Evolutionary conservation across 495 filamentous ascomycete genomes (phyloP), one percentile per base, ranked within the genome.

Genomic region (Lepidopterella palustris): DNA sequence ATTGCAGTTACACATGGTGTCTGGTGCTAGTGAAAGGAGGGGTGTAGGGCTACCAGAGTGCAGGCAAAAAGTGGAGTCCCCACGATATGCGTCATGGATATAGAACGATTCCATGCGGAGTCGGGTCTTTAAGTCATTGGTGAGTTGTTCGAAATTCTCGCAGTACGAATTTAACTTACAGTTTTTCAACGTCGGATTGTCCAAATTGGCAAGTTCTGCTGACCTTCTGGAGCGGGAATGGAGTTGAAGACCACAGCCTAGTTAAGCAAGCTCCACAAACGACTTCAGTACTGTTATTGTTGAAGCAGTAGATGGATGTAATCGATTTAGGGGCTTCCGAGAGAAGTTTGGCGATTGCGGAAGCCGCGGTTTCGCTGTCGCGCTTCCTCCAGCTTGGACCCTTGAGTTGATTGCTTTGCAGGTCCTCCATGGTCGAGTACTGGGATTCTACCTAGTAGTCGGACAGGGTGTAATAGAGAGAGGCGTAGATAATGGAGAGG

Each of bases 271-370:
- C 47, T 50, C 47, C 47, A 13, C n/a, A 50, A 50, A 50, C 15
- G 23, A 50, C 47, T 50, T 50, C 47, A 27, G 26, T 50, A 24
- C 26, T 50, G 47, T 27, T 50, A 42, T n/a, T n/a, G 39, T 50
- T 25, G 47, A 50, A 24, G 47, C 26, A 50, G 47, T 50, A 24
- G 47, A 50, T 27, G 6, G 47, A 25, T 25, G 20, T 18, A 24
- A 50, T 50, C 1, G 24, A 9, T 15, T 50, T 50, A 24, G 23
- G 47, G 5, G 26, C 47, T 50, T 50, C 47, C 25, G 47, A 24
- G 15, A 50, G 18, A 24, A 25, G 47, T 26, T 50, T 11, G 5
- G 25, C 6, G 18, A 25, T 50, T 15, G 21, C 25, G 21, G 47
- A 50, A 50, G 47, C 25, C 9, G n/a, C n/a, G n/a, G 15, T 24